These are phyloP conservation scores for Mortierella sp. DNA, from an alignment of 371 early-diverging fungal genomes.

Conservation along the genomic window DNA sequence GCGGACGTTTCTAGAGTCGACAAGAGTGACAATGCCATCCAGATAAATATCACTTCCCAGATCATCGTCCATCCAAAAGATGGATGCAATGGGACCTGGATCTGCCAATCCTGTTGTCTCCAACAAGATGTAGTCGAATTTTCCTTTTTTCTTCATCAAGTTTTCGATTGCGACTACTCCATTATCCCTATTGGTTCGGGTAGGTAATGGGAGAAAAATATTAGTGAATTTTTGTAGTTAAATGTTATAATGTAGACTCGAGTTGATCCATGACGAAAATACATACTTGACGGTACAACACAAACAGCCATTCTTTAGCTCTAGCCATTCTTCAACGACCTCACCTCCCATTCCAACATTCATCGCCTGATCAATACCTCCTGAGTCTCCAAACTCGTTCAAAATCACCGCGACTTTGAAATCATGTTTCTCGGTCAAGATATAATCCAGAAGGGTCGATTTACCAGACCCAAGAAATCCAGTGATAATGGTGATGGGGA, in stretches of 20 bases:
- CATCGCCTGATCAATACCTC: conserved; percentile 95
- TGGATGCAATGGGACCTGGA: conserved; percentile 89
- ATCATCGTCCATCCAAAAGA: conserved; percentile 98
- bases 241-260: neutral
- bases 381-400: conserved; percentile 88
- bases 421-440: conserved; percentile 91
- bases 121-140: conserved; percentile 95
- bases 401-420: conserved; percentile 96
- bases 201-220: neutral
- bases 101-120: conserved; percentile 87
- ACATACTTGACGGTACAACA: conserved; percentile 95
- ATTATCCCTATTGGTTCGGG: conserved; percentile 72
- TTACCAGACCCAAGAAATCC: conserved; percentile 96
- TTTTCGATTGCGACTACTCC: conserved; percentile 96
- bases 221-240: neutral
- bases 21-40: conserved; percentile 94
- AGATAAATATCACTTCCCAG: conserved; percentile 89
- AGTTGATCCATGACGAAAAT: neutral
- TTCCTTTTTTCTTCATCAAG: conserved; percentile 89
- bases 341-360: conserved; percentile 85
- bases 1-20: conserved; percentile 88
- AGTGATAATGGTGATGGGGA: conserved; percentile 56
- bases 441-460: conserved; percentile 91
- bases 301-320: conserved; percentile 95
- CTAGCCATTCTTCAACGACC: conserved; percentile 96